A percentile compares a stretch with the other conserved stretches of the same genome.
Evolutionary conservation across 257 asterid genomes (phyloP).

Genomic region (Fraxinus americana): DNA sequence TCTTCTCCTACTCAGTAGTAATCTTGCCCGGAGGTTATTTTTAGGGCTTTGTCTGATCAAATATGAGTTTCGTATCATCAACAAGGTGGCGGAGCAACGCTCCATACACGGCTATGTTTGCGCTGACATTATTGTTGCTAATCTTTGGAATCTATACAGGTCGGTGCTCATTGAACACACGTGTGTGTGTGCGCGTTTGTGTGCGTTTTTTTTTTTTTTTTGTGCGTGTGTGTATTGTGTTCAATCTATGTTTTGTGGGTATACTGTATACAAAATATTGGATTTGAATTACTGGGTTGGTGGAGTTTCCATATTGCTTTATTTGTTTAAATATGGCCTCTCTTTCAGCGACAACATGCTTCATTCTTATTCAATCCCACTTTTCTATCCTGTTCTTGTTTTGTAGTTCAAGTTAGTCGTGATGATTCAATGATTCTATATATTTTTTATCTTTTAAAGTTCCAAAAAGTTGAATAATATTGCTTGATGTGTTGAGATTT

Average conservation of each 20-base stretch:
- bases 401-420: no score
- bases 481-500: background rate
- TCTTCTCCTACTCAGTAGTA: background rate
- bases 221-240: background rate
- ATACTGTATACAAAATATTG: background rate
- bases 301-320: conserved; percentile 5
- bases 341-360: background rate
- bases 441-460: no score
- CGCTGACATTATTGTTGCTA: conserved; percentile 25
- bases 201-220: no score
- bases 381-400: background rate
- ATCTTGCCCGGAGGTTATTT: background rate
- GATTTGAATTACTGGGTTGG: conserved; percentile 15
- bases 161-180: conserved; percentile 17
- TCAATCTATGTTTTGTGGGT: background rate
- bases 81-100: conserved; percentile 26
- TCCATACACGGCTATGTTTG: conserved; percentile 26
- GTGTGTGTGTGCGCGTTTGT: background rate
- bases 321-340: background rate
- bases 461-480: background rate
- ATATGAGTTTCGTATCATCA: conserved; percentile 33
- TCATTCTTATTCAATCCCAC: background rate
- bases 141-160: conserved; percentile 40
- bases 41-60: conserved; percentile 15
- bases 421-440: background rate